Evolutionary conservation across 2,329 filamentous ascomycete genomes (phyloP), one percentile per base, ranked within the genome.

Genomic region (Trichophyton benhamiae): DNA sequence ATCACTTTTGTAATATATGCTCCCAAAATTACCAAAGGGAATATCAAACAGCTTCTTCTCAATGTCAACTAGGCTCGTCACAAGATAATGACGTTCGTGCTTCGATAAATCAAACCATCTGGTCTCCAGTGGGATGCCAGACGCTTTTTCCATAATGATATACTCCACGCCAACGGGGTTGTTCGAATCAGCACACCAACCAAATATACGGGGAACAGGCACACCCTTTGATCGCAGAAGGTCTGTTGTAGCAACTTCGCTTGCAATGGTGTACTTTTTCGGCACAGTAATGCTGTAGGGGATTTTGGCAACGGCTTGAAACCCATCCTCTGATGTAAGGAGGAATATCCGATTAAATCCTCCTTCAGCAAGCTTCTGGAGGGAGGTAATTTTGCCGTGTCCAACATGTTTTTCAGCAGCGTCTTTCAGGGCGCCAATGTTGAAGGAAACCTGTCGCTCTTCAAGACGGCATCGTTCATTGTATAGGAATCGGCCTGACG

Each of bases 131-230:
- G 61, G 58, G 22, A 65, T 62, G 9, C 68, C 68, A 36, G 63
- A 17, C 9, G 66, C 60, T 61, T 67, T 57, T 49, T 66, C 62
- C 68, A 70, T 63, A 9, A 70, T 63, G 6, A 70, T 69, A 58
- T 70, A 69, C 44, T 71, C 69, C 0, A 63, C 62, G n/a, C 68
- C 67, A 44, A 68, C 65, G 11, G 64, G n/a, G 48, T 69, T 70
- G 13, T 67, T 60, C 2, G 48, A 30, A 30, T 63, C 63, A 13
- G 66, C 64, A 17, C 64, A 69, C 61, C 64, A 70, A 1, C 61
- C 65, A 64, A 66, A 66, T 8, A 71, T 58, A 49, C 66, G 61
- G 3, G 74, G 74, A 15, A 76, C 71, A 22, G 74, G 72, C 59
- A 76, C 64, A 8, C 66, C 66, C 49, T 72, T 65, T 15, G 62